These are phyloP conservation scores for Zasmidium cellare DNA, from an alignment of 2,329 filamentous ascomycete genomes.

Conservation along the genomic window DNA sequence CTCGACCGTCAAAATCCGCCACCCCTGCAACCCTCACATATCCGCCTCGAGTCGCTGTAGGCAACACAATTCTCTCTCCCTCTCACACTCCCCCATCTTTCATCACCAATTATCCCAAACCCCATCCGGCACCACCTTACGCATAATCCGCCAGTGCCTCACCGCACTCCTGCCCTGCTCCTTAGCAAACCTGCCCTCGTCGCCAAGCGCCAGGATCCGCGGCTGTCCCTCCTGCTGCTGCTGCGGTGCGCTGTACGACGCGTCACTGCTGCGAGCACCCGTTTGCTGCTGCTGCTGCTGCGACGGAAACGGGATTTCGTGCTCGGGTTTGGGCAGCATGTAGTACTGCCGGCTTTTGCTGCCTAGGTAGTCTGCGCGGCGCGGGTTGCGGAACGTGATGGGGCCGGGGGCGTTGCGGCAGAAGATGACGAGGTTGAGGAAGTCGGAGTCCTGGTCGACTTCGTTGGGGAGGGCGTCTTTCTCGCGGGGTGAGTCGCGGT, in stretches of 20 bases:
- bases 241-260: constrained; percentile 4
- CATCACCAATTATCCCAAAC: constrained; percentile 85
- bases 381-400: constrained; percentile 64
- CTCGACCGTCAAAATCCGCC: neutral
- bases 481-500: constrained; percentile 68
- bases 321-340: constrained; percentile 71
- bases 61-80: neutral
- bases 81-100: neutral
- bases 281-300: neutral
- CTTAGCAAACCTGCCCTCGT: constrained; percentile 65
- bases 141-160: constrained; percentile 92
- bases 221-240: constrained; percentile 33
- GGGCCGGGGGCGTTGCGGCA: constrained; percentile 65
- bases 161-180: constrained; percentile 76
- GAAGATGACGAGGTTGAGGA: constrained; percentile 96
- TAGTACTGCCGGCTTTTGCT: constrained; percentile 70
- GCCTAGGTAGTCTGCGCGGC: constrained; percentile 66
- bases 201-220: constrained; percentile 60
- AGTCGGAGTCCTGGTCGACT: constrained; percentile 59
- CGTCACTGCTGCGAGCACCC: neutral
- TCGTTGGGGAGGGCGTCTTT: neutral
- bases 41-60: neutral
- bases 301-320: constrained; percentile 48
- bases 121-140: constrained; percentile 70
- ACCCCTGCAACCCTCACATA: neutral